Conservation (phyloP, 352 stramenopile genomes). For the Pythium plurisporium region DNA sequence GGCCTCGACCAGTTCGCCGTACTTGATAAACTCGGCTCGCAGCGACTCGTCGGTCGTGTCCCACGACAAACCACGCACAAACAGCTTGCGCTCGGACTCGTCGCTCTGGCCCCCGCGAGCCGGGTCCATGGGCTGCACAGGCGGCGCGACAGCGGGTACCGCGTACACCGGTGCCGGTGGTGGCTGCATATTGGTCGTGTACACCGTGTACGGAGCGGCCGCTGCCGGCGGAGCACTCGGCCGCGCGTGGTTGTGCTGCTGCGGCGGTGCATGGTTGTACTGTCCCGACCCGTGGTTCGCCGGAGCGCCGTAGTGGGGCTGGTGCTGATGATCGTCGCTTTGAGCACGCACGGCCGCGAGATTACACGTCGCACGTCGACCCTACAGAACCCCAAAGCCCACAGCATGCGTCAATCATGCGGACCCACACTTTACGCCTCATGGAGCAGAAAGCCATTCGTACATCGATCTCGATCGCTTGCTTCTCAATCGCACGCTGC, state of each 20-base stretch:
- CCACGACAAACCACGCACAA: constrained; percentile 54
- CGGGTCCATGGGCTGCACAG: constrained; percentile 11
- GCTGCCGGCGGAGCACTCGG: not conserved
- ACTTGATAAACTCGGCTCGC: constrained; percentile 54
- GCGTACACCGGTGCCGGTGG: constrained; percentile 26
- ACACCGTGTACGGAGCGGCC: constrained; percentile 27
- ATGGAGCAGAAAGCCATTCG: too few relatives aligned
- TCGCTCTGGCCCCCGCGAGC: constrained; percentile 33
- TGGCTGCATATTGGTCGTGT: constrained; percentile 11
- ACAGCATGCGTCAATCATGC: too few relatives aligned
- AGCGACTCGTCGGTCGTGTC: constrained; percentile 51
- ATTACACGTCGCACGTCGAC: constrained; percentile 44
- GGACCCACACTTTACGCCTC: too few relatives aligned
- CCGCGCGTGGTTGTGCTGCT: constrained; percentile 9
- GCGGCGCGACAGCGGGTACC: constrained; percentile 19
- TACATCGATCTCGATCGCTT: constrained; percentile 58
- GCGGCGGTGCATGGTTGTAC: constrained; percentile 15
- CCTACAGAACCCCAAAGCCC: too few relatives aligned
- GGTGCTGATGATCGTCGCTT: constrained; percentile 29
- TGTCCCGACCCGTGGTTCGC: constrained; percentile 1
- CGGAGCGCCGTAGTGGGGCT: constrained; percentile 7
- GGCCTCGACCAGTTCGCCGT: constrained; percentile 51
- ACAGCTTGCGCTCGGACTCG: constrained; percentile 45
- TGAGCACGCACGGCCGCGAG: constrained; percentile 41
- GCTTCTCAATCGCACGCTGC: constrained; percentile 37